Evolutionary conservation across 768 basidiomycete species (phyloP), one percentile per base, ranked within the genome.

Genomic region (Amyloporia xantha): DNA sequence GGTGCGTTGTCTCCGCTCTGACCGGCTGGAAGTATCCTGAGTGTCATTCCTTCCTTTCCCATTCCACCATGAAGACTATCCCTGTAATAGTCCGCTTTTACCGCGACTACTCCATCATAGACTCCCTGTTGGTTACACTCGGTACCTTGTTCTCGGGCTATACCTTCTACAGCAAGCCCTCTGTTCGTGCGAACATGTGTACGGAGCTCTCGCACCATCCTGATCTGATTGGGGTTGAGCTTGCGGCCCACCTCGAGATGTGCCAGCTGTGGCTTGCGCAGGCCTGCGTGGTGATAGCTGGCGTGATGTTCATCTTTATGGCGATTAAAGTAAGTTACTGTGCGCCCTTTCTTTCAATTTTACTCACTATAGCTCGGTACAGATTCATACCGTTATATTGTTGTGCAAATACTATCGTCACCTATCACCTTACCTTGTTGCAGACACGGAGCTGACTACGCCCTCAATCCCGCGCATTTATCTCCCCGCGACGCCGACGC

Each of bases 181-280:
- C 75, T 13, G 69, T 79, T 24, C 77, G 84, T 26, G 71, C 81
- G 1, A 73, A 71, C n/a, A 65, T 86, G 2, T 91, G 88, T 67
- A 86, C 89, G 56, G 82, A 85, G 57, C 68, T 89, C 23, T 83
- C 84, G 3, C 74, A 79, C 43, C 83, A 88, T 47, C 82, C 86
- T 15, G 86, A 89, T 60, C 68, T 90, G 36, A 74, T 89, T 66
- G 78, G 79, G 6, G 71, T 76, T 42, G 83, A 86, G 60, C 74
- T 84, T 59, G 87, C 86, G 0, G 70, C 90, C 57, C 85, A 75
- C 57, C 65, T 86, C 37, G 87, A 90, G 66, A 87, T 87, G 54
- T 91, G 89, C 62, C 87, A 91, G 59, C 73, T 76, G 49, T 87
- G 84, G 83, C 74, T 88, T 40, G 85, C 84, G 61, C 73, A 79